Evolutionary conservation across 2,329 filamentous ascomycete genomes (phyloP).

Genomic region (Blastomyces emzantsi): DNA sequence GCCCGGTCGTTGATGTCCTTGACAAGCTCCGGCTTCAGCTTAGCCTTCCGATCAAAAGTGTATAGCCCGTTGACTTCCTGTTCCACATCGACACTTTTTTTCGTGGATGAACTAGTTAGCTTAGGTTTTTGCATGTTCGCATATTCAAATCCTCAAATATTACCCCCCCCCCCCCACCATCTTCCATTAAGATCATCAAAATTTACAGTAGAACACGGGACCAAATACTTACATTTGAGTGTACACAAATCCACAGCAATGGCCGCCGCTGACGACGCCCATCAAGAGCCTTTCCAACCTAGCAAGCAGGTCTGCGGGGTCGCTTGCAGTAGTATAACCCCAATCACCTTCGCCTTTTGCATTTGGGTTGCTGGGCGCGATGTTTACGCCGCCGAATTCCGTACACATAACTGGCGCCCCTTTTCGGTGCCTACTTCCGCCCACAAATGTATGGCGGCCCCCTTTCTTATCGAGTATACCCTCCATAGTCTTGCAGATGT

Average conservation of each 20-base stretch:
- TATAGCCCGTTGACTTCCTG: constrained; percentile 62
- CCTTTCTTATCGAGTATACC: constrained; percentile 47
- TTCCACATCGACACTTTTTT: constrained; percentile 45
- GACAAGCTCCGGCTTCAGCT: constrained; percentile 50
- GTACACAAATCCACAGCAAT: constrained; percentile 56
- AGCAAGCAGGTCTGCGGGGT: constrained; percentile 50
- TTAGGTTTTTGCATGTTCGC: not conserved
- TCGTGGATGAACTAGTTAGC: not conserved
- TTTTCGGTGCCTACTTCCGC: constrained; percentile 43
- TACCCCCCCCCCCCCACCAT: too few species aligned
- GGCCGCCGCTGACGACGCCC: constrained; percentile 48
- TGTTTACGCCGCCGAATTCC: constrained; percentile 61
- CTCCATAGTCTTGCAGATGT: constrained; percentile 44
- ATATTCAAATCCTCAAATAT: not conserved
- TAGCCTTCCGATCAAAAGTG: constrained; percentile 52
- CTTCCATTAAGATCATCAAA: too few species aligned
- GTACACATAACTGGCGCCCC: constrained; percentile 56
- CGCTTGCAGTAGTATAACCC: constrained; percentile 59
- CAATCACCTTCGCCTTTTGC: constrained; percentile 46
- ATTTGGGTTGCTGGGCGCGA: constrained; percentile 41
- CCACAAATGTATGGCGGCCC: constrained; percentile 48
- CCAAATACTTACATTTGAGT: constrained; percentile 50
- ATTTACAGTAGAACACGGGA: not conserved
- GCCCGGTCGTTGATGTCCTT: constrained; percentile 51
- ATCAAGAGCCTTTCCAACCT: constrained; percentile 51